phyloP scores from a whole-genome alignment of 805 yeast species.

The Pichia occidentalis region DNA sequence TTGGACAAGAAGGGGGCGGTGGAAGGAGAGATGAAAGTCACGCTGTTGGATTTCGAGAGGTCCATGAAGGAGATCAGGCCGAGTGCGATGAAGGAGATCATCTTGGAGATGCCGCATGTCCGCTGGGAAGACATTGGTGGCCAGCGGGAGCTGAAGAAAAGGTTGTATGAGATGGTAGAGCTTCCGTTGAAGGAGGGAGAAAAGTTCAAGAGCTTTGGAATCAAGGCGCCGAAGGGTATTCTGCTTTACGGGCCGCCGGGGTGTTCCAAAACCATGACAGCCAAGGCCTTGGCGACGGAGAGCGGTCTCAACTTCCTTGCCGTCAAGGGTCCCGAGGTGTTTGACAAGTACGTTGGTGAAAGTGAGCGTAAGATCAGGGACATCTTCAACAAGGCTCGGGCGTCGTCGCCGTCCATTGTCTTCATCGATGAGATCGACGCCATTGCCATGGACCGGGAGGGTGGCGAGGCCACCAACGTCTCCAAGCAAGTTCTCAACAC shows the following conservation, averaged over 20 bases:
- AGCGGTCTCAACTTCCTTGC: slow-evolving; percentile 91
- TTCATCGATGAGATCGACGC: slow-evolving; percentile 98
- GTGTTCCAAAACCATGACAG: slow-evolving; percentile 90
- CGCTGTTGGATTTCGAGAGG: slow-evolving; percentile 58
- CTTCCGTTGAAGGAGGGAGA: slow-evolving; percentile 81
- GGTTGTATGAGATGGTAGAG: slow-evolving; percentile 84
- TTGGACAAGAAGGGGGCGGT: no score
- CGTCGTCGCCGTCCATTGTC: slow-evolving; percentile 88
- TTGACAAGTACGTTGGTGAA: slow-evolving; percentile 95
- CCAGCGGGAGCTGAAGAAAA: slow-evolving; percentile 72
- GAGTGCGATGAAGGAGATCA: slow-evolving; percentile 94
- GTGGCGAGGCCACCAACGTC: slow-evolving; percentile 54
- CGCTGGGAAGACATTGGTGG: slow-evolving; percentile 96
- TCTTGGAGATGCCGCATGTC: slow-evolving; percentile 90
- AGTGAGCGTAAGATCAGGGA: slow-evolving; percentile 91
- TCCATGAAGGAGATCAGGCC: slow-evolving; percentile 83
- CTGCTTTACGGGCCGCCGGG: slow-evolving; percentile 97
- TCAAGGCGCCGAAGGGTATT: slow-evolving; percentile 89
- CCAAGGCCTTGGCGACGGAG: slow-evolving; percentile 93
- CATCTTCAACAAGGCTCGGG: slow-evolving; percentile 86
- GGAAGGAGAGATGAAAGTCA: slow-evolving; percentile 15
- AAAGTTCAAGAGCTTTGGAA: slow-evolving; percentile 70
- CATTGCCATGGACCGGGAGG: slow-evolving; percentile 68
- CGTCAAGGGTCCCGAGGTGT: slow-evolving; percentile 92
- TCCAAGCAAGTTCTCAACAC: slow-evolving; percentile 86